These are phyloP conservation scores for Batrachochytrium dendrobatidis DNA, from an alignment of 371 early-diverging fungal genomes.

Conservation along the genomic window DNA sequence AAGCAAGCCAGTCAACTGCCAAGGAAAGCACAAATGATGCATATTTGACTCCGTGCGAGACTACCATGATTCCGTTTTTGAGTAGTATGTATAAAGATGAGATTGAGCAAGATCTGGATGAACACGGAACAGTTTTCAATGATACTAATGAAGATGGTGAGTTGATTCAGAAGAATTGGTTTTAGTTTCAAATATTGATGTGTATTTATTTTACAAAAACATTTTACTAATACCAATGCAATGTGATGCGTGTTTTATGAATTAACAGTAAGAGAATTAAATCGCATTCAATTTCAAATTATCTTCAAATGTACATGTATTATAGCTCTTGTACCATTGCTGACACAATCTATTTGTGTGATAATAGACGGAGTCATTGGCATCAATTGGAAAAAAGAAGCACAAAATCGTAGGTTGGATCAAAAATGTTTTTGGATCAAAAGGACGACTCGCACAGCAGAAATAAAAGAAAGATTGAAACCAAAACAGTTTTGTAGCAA, in stretches of 20 bases:
- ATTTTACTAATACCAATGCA: too few species aligned
- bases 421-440: conserved; percentile 2
- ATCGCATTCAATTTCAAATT: too few species aligned
- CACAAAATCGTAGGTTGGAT: conserved; percentile 1
- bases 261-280: too few species aligned
- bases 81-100: conserved; percentile 25
- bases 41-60: conserved; percentile 32
- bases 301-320: neutral
- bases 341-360: too few species aligned
- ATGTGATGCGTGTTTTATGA: too few species aligned
- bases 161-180: too few species aligned
- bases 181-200: too few species aligned
- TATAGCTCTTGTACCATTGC: too few species aligned
- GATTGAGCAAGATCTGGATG: conserved; percentile 27
- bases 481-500: too few species aligned
- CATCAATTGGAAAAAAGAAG: neutral
- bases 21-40: neutral
- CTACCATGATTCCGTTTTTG: conserved; percentile 38
- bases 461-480: too few species aligned
- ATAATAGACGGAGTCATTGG: conserved; percentile 1
- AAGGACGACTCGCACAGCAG: too few species aligned
- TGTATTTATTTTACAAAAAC: too few species aligned
- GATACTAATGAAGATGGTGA: neutral
- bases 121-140: neutral
- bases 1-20: neutral